A percentile compares a stretch with the other conserved stretches of the same genome.
Conservation (phyloP, 2,329 filamentous ascomycete genomes). For the Trichoderma koningiopsis region DNA sequence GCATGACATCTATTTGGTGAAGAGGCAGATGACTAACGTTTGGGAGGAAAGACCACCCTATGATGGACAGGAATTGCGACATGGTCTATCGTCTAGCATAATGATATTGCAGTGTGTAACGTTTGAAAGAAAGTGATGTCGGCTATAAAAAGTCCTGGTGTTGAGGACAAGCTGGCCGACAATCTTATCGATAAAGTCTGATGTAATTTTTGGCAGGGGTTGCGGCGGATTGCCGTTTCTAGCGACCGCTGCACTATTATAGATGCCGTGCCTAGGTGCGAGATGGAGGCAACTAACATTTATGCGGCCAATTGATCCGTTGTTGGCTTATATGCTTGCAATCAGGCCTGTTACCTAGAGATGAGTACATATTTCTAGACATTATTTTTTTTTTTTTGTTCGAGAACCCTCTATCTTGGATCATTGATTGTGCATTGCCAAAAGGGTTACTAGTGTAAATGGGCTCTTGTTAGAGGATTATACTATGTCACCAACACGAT, state of each 20-base stretch:
- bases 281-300: neutral
- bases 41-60: slow-evolving; percentile 26
- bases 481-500: neutral
- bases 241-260: neutral
- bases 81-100: slow-evolving; percentile 20
- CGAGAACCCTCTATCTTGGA: neutral
- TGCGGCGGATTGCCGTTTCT: neutral
- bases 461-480: too few relatives aligned
- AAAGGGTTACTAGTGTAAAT: too few relatives aligned
- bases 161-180: slow-evolving; percentile 25
- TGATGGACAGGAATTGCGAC: slow-evolving; percentile 23
- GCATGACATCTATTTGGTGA: neutral
- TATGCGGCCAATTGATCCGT: neutral
- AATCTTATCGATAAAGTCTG: slow-evolving; percentile 21
- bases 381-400: neutral
- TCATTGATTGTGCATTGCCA: too few relatives aligned
- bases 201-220: slow-evolving; percentile 19
- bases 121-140: neutral
- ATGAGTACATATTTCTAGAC: neutral
- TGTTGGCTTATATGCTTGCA: neutral
- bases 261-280: neutral
- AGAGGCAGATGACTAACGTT: slow-evolving; percentile 10
- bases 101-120: neutral
- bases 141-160: neutral
- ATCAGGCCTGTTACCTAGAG: neutral